Evolutionary conservation across 2,329 filamentous ascomycete species (phyloP).

Genomic region (Sporothrix luriei): DNA sequence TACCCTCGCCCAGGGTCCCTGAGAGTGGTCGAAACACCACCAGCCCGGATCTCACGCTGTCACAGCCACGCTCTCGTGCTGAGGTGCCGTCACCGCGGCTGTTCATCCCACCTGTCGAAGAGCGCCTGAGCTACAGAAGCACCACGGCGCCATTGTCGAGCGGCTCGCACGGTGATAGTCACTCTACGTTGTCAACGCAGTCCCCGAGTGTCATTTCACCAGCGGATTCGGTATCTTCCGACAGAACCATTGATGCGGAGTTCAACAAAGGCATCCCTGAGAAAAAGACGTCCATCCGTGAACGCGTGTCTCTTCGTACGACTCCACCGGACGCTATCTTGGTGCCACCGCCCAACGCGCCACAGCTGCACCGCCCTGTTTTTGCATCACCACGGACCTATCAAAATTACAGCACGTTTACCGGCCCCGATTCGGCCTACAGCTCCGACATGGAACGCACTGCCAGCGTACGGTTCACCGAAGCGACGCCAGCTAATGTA

Average conservation of each 20-base stretch:
- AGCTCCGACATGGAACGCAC: constrained; percentile 52
- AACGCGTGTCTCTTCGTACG: constrained; percentile 58
- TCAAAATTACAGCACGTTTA: constrained; percentile 39
- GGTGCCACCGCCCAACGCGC: constrained; percentile 51
- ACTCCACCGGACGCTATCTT: constrained; percentile 57
- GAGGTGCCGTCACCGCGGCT: constrained; percentile 24
- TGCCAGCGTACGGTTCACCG: constrained; percentile 33
- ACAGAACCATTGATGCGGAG: neutral
- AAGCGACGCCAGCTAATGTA: neutral
- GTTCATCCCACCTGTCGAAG: constrained; percentile 25
- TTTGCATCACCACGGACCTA: constrained; percentile 40
- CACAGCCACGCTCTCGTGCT: constrained; percentile 10
- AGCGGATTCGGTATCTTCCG: constrained; percentile 27
- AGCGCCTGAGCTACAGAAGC: constrained; percentile 24
- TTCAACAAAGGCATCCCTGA: constrained; percentile 25
- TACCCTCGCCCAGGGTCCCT: constrained; percentile 51
- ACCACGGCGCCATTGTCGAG: constrained; percentile 12
- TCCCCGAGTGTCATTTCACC: constrained; percentile 22
- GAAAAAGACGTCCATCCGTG: constrained; percentile 52
- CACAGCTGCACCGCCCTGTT: constrained; percentile 43
- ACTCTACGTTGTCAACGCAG: constrained; percentile 11
- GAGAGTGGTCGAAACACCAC: constrained; percentile 32
- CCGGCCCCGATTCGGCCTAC: constrained; percentile 52
- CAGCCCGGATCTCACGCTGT: neutral
- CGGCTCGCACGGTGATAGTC: neutral